Evolutionary conservation across 2,329 filamentous ascomycete species (phyloP), one percentile per base, ranked within the genome.

Genomic region (Diaporthe ampelina): DNA sequence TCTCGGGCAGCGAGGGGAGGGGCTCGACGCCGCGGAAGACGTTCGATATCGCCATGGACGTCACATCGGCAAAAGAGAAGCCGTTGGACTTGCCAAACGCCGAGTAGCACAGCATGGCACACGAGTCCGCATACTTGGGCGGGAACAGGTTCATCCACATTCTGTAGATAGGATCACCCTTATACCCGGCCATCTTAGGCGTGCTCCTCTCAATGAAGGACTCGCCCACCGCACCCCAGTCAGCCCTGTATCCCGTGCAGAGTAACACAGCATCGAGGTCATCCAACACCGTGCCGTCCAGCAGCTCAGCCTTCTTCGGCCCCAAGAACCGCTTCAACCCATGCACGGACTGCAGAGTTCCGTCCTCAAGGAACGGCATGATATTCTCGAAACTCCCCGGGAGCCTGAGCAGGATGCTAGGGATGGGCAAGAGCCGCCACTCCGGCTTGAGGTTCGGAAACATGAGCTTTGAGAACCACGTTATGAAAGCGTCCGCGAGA

Each of bases 21-120:
- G 65, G 29, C 0, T 81, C 82, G 3, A 79, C 80, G 1, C 83
- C 84, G 5, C 82, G 81, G 83, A 84, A 88, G 21, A 86, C 78
- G 72, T 87, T 85, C 0, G 84, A 82, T 8, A 88, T 77, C 17
- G 83, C 82, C 85, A 86, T 87, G 52, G 82, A 79, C 6, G 81
- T 82, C 50, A 89, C 79, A 73, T 88, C 86, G 61, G 83, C 81
- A 11, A 85, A 78, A 17, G 81, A 80, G 29, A 84, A 81, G 75
- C 84, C 71, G 80, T 83, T 81, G 65, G 81, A 75, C 40, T 75
- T 76, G 11, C 72, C 79, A 48, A 83, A 81, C 9, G 81, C 80
- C 10, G 81, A 78, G 70, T 82, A 82, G 74, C 84, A 83, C 72
- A 86, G 78, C 68, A 87, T 83, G 0, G 85, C 87, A 6, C 88